Evolutionary conservation across 139 green algal species (phyloP), one percentile per base, ranked within the genome.

Genomic region (Yamagishiella unicocca): DNA sequence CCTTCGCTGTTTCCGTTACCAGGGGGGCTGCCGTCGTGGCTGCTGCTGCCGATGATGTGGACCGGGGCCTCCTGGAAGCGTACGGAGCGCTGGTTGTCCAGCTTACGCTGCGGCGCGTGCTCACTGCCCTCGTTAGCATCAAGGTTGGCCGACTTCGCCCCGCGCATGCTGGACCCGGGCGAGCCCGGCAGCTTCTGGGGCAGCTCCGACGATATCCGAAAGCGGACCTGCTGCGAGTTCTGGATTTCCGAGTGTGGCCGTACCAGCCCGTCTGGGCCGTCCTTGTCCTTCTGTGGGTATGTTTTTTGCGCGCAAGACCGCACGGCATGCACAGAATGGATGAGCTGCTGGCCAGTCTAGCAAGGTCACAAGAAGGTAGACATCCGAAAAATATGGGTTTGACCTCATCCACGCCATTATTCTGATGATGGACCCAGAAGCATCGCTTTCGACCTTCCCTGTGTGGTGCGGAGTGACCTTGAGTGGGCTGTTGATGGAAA

Each of bases 1-100:
- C 5, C 45, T 6, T 50, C 62, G 3, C 5, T 19, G 31, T 22
- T 40, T 8, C 19, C 64, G 31, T 6, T 64, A 1, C 40, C 37
- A 35, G 27, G n/a, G 12, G n/a, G 33, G 50, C 31, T 50, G 75
- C 75, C 27, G 79, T 17, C 64, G 22, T 66, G 62, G 4, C 77
- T 43, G 66, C 33, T 53, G 8, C 24, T 68, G 24, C 64, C 62
- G 33, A 86, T 66, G n/a, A 86, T 86, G 31, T 40, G 46, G 9
- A 77, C 62, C 4, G 80, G 80, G n/a, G 80, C 68, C 66, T 86
- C 80, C 80, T 86, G 62, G 61, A 86, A 86, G 10, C 80, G 80
- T 21, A 86, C 80, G 2, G 80, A 78, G 31, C 80, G 80, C 43
- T 77, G 62, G 42, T 67, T 55, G 64, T 86, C 80, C 38, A 78